Conservation (phyloP, 2,329 filamentous ascomycete genomes). For the Chaetomiaceae sp. region DNA sequence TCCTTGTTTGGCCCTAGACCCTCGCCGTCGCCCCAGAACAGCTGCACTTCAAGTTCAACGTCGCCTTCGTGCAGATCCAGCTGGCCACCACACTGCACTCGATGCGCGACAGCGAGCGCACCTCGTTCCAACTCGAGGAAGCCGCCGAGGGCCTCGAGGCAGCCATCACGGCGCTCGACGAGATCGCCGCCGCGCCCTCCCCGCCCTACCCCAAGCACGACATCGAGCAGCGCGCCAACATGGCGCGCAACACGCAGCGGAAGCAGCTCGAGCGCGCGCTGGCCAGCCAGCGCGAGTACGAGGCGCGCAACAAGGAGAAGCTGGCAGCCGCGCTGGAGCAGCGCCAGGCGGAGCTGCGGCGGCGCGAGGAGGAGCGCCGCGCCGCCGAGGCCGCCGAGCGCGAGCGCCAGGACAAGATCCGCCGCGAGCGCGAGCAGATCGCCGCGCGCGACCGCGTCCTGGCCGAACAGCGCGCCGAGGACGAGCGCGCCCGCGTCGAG, state of each 20-base stretch:
- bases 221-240: constrained; percentile 91
- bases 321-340: constrained; percentile 72
- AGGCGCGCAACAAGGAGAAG: constrained; percentile 86
- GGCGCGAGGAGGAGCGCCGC: constrained; percentile 69
- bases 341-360: constrained; percentile 72
- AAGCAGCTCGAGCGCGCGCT: constrained; percentile 84
- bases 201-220: constrained; percentile 87
- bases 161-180: constrained; percentile 68
- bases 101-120: constrained; percentile 69
- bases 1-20: constrained; percentile 51
- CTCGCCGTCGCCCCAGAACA: constrained; percentile 74
- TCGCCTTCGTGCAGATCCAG: constrained; percentile 95
- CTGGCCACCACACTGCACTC: constrained; percentile 74
- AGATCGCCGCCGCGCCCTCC: constrained; percentile 55
- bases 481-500: constrained; percentile 61
- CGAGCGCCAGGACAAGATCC: constrained; percentile 72
- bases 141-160: constrained; percentile 76
- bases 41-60: constrained; percentile 91
- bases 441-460: constrained; percentile 67
- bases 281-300: constrained; percentile 81
- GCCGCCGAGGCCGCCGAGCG: constrained; percentile 62
- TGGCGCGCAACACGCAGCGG: constrained; percentile 92
- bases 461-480: constrained; percentile 64
- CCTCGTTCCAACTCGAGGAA: constrained; percentile 71
- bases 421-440: constrained; percentile 79